Evolutionary conservation across 495 filamentous ascomycete species (phyloP), one percentile per base, ranked within the genome.

Genomic region (Hypomontagnella monticulosa): DNA sequence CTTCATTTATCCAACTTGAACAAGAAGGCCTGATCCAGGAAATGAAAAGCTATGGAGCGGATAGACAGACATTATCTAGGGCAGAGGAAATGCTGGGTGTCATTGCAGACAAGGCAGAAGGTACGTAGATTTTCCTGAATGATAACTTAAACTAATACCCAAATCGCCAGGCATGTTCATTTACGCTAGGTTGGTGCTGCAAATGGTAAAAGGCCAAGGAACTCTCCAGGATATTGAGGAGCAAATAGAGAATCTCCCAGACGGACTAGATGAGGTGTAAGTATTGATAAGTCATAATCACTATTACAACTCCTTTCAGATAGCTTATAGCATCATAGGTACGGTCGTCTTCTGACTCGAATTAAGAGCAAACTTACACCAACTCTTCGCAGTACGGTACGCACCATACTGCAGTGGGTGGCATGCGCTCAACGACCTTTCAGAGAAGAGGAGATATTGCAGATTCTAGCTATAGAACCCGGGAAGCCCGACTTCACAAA

Each of bases 141-240:
- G 4, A 41, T 12, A 32, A 33, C 1, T 19, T 38, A 40, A 19
- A 34, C 61, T 64, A 57, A 64, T 33, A 23, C n/a, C 10, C 15
- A 27, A n/a, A n/a, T n/a, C n/a, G n/a, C 1, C 15, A 65, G 61
- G 54, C 10, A 65, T 59, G 62, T 65, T 65, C 23, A 58, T 65
- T 14, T 65, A 65, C 36, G 62, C 62, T 15, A 65, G 42, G 40
- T 33, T 65, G 8, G 55, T 59, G 12, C 23, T 65, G 1, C 38
- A 23, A 19, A 65, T 59, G 55, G 55, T 59, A 0, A 33, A 52
- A 20, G 47, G 59, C 41, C 42, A 65, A 41, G 46, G 48, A 4
- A 58, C 14, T 3, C 27, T 64, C 11, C 20, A 52, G 5, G 61
- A 58, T 20, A 58, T 65, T 14, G 47, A 59, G 30, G 42, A 23